Percentiles rank a stretch among this genome's conserved stretches.
phyloP scores from a whole-genome alignment of 768 basidiomycete species.

The Tephrocybe sp. region DNA sequence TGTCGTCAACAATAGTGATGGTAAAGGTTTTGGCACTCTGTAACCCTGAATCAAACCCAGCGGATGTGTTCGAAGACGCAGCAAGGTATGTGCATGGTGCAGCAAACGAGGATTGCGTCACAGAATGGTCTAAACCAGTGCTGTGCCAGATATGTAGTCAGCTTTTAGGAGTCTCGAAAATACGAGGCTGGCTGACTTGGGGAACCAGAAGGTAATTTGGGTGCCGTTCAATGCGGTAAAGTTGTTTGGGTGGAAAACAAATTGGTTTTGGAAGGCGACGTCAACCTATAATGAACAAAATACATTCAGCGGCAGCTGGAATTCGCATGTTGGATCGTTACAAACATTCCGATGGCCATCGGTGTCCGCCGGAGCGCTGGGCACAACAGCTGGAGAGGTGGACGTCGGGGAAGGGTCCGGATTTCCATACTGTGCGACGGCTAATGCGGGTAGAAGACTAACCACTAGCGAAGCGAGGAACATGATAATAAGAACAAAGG shows the following conservation, averaged over 20 bases:
- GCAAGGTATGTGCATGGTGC: conserved; percentile 51
- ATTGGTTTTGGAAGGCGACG: conserved; percentile 37
- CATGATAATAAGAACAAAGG: conserved; percentile 22
- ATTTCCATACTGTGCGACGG: conserved; percentile 38
- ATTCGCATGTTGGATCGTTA: not conserved
- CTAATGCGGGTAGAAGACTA: conserved; percentile 33
- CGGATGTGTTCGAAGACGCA: conserved; percentile 32
- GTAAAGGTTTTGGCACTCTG: conserved; percentile 37
- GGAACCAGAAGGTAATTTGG: conserved; percentile 55
- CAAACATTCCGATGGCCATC: conserved; percentile 36
- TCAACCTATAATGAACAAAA: conserved; percentile 34
- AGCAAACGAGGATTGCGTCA: conserved; percentile 57
- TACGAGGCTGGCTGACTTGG: conserved; percentile 31
- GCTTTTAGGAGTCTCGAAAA: not conserved
- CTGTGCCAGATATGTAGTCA: conserved; percentile 24
- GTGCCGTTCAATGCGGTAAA: conserved; percentile 50
- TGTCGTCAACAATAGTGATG: conserved; percentile 47
- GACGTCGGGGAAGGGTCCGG: conserved; percentile 21
- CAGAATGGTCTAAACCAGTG: conserved; percentile 43
- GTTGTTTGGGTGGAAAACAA: conserved; percentile 45
- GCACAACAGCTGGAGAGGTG: conserved; percentile 27
- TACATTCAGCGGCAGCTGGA: not conserved
- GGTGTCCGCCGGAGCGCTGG: conserved; percentile 40
- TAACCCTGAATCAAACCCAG: conserved; percentile 59
- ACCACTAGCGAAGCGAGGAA: conserved; percentile 26